Base-by-base conservation (phyloP, 2,329 filamentous ascomycete species). In the Phialocephala subalpina region DNA sequence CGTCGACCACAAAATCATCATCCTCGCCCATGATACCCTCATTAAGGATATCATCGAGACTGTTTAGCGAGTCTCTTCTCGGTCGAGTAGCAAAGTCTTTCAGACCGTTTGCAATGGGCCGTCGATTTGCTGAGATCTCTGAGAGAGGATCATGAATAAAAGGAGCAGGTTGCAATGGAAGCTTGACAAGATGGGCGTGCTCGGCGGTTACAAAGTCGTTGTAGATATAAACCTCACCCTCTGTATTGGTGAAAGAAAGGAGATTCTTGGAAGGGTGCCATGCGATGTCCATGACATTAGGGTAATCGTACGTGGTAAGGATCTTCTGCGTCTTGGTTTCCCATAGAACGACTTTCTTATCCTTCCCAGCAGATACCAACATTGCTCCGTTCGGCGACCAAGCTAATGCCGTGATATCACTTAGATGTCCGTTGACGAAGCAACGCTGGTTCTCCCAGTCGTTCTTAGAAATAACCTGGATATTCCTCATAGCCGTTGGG, bases 381-480 rank as follows among this genome's bases (percentile, higher is more conserved):
- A 99, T 83, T 1, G 94, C 92, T 45, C 96, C 96, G 75, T 99
- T 99, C 1, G 94, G 93, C 16, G 95, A 97, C 96, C 96, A 99
- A 40, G 92, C 89, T 40, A 97, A 80, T 2, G 94, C 92, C 0
- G 93, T 97, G 65, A 99, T 90, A 71, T 97, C 92, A 20, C 90
- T 90, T 49, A 89, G 88, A 75, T 98, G 96, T 0, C 91, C 93
- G 35, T 90, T 89, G 8, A 88, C 82, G 76, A 99, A 99, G 0
- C 83, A 80, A 67, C 91, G 87, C 77, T 98, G 94, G 71, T 91
- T 90, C 76, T 94, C 92, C 92, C 95, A 97, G 77, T 97, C 93
- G 60, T 88, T 89, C 68, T 90, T 89, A n/a, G 95, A 97, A 63
- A 97, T 86, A 45, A 97, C 87, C 74, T 97, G 91, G 33, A 97